Base-by-base conservation (phyloP, 805 yeast genomes). In the Hermanozyma aechmeae region DNA sequence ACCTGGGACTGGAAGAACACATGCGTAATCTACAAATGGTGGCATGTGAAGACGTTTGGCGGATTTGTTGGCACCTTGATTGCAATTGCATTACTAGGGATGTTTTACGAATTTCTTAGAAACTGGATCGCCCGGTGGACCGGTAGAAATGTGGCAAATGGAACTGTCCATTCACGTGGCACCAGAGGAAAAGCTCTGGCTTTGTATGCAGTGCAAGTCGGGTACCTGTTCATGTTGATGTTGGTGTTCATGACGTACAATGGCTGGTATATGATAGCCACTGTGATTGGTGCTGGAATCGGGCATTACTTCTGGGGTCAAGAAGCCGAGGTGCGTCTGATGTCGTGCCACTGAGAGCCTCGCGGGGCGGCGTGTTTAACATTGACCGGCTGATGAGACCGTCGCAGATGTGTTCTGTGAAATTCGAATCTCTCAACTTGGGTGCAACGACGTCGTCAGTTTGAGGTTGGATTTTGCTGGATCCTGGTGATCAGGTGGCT, bases 181-280 rank as follows among this genome's bases (percentile, higher is more conserved):
- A 23, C 46, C 12, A 32, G 40, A 11, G 28, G 26, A 25, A 53
- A 51, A 28, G 58, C 54, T 37, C 56, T 76, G 6, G 35, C 64
- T 11, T 40, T 67, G 21, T 80, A 80, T 46, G 86, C 78, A 1
- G 35, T 71, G 7, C 82, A 77, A 44, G 82, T 79, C 4, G 76
- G 76, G 1, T 79, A 74, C 44, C 76, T 85, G 3, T 78, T 79
- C 44, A 56, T 76, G 59, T 56, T 76, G 43, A 82, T 83, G 94
- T 67, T 82, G 40, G 71, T 84, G 0, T 83, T 82, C 42, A 83
- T 83, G 95, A 80, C 89, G 5, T 83, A 79, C 51, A 82, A 82
- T 48, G 83, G 89, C 9, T 83, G 87, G 87, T 68, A 76, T 19
- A 81, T 82, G 92, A 26, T 73, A 6, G 75, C 89, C 3, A 81